phyloP scores from a whole-genome alignment of 139 green algal species.

The Closterium sp. region DNA sequence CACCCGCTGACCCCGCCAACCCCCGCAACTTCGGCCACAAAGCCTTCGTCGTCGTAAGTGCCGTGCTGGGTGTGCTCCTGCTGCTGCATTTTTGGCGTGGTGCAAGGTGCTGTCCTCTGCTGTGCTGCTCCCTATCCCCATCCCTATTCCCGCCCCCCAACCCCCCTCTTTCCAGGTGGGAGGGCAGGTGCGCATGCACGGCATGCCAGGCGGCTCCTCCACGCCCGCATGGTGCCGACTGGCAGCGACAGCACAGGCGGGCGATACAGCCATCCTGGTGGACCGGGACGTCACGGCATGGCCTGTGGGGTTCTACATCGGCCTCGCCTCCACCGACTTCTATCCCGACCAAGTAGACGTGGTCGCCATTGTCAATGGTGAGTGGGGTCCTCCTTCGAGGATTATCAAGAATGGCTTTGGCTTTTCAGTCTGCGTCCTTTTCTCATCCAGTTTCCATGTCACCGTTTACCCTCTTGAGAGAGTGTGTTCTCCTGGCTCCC shows the following conservation, averaged over 20 bases:
- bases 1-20: not conserved
- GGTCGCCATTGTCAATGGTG: not conserved
- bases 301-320: not conserved
- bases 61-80: not conserved
- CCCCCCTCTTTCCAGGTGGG: not conserved
- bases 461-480: too few relatives aligned
- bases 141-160: too few relatives aligned
- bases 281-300: constrained; percentile 9
- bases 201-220: not conserved
- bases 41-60: constrained; percentile 26
- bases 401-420: not conserved
- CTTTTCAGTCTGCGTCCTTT: too few relatives aligned
- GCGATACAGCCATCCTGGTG: not conserved
- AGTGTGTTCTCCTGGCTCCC: too few relatives aligned
- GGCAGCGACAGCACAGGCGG: not conserved
- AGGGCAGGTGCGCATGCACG: constrained; percentile 6
- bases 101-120: too few relatives aligned
- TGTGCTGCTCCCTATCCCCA: not conserved
- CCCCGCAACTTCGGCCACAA: constrained; percentile 32
- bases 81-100: not conserved
- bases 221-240: constrained; percentile 5
- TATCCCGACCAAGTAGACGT: not conserved
- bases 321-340: constrained; percentile 26
- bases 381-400: not conserved
- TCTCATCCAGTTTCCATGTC: too few relatives aligned